phyloP scores from a whole-genome alignment of 73 alveolate species.

The Durusdinium trenchii region DNA sequence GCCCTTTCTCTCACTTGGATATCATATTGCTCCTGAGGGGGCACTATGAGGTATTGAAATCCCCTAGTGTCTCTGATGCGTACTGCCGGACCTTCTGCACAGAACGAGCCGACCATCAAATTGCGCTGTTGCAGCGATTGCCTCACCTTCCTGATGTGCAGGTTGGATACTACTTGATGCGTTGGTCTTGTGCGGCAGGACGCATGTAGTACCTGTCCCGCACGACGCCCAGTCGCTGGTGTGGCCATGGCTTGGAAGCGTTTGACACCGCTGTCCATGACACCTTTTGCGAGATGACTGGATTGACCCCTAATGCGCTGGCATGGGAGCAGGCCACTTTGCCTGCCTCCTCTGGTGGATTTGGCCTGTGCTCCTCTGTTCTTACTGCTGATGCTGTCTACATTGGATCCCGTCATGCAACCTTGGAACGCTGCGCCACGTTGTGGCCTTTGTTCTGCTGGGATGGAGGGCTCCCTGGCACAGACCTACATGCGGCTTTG shows the following conservation, averaged over 20 bases:
- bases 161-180: not conserved
- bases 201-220: constrained; percentile 25
- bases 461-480: constrained; percentile 1
- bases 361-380: not conserved
- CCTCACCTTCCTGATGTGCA: not conserved
- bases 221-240: not conserved
- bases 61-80: not conserved
- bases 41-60: not conserved
- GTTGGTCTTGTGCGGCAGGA: not conserved
- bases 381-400: constrained; percentile 4
- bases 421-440: not conserved
- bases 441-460: not conserved
- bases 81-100: not conserved
- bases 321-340: not conserved
- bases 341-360: not conserved
- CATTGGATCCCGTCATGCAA: not conserved
- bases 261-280: not conserved
- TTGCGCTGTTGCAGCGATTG: not conserved
- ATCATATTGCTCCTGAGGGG: too few species aligned
- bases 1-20: too few species aligned
- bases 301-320: not conserved
- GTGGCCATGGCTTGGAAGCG: not conserved
- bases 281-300: not conserved
- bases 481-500: not conserved
- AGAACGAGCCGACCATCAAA: not conserved